These are phyloP conservation scores for Biscogniauxia mediterranea DNA, from an alignment of 2,329 filamentous ascomycete species.

Conservation along the genomic window DNA sequence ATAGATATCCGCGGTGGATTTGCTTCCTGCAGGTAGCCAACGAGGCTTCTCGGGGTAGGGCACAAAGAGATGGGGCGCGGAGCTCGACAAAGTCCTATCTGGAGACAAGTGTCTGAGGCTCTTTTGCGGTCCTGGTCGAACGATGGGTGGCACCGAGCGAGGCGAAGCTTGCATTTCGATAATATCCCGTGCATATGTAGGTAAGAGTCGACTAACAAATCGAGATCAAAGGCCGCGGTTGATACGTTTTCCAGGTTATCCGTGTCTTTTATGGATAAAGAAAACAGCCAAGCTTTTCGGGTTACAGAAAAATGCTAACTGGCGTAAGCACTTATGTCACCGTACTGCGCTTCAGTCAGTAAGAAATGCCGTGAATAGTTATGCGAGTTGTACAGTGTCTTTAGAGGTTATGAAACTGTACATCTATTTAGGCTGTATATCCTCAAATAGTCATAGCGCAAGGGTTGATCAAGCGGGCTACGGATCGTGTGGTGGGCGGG, in stretches of 20 bases:
- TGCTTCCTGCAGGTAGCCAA: background rate
- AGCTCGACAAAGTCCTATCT: too few relatives aligned
- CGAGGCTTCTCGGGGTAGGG: background rate
- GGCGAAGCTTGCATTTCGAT: background rate
- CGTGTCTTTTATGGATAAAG: background rate
- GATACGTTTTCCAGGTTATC: background rate
- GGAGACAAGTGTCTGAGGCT: background rate
- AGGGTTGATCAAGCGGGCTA: background rate
- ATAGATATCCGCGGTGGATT: background rate
- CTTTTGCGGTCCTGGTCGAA: background rate
- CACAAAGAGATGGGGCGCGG: background rate
- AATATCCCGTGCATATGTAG: background rate
- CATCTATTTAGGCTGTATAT: too few relatives aligned
- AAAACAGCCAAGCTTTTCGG: background rate
- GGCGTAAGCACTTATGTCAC: background rate
- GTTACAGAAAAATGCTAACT: background rate
- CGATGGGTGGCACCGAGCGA: background rate
- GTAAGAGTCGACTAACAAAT: background rate
- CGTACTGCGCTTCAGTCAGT: background rate
- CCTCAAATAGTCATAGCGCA: too few relatives aligned
- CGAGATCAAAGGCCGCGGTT: background rate
- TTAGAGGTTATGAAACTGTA: background rate
- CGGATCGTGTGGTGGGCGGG: background rate
- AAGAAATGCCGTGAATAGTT: background rate
- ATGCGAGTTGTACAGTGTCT: background rate